Evolutionary conservation across 2,329 filamentous ascomycete species (phyloP), one percentile per base, ranked within the genome.

Genomic region (Leptographium flavum): DNA sequence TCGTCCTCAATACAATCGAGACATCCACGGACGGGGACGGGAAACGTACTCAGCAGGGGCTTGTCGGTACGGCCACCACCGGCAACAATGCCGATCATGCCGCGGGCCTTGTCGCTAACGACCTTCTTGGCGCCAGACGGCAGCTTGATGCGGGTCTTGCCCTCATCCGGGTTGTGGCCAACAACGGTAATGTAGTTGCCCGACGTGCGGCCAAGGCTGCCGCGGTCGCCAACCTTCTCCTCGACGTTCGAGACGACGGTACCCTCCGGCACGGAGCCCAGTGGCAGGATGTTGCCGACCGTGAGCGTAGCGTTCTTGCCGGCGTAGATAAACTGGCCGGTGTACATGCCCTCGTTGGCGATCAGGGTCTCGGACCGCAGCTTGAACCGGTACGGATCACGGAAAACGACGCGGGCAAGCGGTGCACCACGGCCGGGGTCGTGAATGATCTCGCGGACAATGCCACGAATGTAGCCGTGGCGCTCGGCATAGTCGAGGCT

Each of bases 261-360:
- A 87, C 92, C 92, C 79, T 98, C 92, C 58, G 92, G 92, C 67
- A 96, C 84, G 65, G 85, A 87, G 65, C 80, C 79, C 59, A 98
- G 81, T 56, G 92, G 92, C 54, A 98, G 86, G 66, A 98, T 73
- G 79, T 98, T 98, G 70, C 92, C 92, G 69, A 98, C 82, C 63
- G 85, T 96, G 64, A 98, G 80, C 57, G 83, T 76, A 62, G 92
- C 92, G 74, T 94, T 92, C 87, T 98, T 98, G 68, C 92, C 92
- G 66, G 90, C 92, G 74, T 98, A 98, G 83, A 98, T 87, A 80
- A 98, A 98, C 73, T 98, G 92, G 68, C 92, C 92, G 58, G 92
- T 95, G 86, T 96, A 98, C 88, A 96, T 95, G 76, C 92, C 92
- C 79, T 96, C 92, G 75, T 96, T 98, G 72, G 92, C 92, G 66